These are phyloP conservation scores for Primulina tabacum DNA, from an alignment of 257 asterid genomes.

Conservation along the genomic window DNA sequence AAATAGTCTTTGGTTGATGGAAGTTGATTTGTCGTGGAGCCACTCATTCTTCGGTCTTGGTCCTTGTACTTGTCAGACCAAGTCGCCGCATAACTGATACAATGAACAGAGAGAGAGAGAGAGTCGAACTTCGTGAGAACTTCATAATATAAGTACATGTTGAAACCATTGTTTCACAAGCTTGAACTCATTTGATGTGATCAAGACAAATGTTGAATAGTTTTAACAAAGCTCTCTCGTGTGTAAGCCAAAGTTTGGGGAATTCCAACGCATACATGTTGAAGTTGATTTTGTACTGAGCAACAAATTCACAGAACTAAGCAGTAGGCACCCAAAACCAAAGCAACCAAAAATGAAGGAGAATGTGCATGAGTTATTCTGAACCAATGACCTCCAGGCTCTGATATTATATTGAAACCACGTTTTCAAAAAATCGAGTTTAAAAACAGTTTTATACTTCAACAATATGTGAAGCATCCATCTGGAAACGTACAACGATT, in stretches of 20 bases:
- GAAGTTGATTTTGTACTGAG: no score
- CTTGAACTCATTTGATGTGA: neutral
- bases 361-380: neutral
- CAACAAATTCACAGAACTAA: no score
- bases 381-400: neutral
- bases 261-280: neutral
- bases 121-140: neutral
- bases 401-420: neutral
- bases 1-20: slow-evolving; percentile 63
- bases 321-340: neutral
- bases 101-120: neutral
- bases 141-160: neutral
- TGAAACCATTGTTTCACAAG: no score
- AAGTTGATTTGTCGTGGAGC: slow-evolving; percentile 70
- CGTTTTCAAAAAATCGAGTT: neutral
- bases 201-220: neutral
- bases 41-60: slow-evolving; percentile 48
- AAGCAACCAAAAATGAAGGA: no score
- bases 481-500: neutral
- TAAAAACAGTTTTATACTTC: neutral
- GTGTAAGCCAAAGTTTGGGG: neutral
- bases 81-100: slow-evolving; percentile 73
- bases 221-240: neutral
- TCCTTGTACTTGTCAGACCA: slow-evolving; percentile 92
- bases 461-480: neutral